Conservation (phyloP, 2,329 filamentous ascomycete species). For the Penicillium olsonii region DNA sequence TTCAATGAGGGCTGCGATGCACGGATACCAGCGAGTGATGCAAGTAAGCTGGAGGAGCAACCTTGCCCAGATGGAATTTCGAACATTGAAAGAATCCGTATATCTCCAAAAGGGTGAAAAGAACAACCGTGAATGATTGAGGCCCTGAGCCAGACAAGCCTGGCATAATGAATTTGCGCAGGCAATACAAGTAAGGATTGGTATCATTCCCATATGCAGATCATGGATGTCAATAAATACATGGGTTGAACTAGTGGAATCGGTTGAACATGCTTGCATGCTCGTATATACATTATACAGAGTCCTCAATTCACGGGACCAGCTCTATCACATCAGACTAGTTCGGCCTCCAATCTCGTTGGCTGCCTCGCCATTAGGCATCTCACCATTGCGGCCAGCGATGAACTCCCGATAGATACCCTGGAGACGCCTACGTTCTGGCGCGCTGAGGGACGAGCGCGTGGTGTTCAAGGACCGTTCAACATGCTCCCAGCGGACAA, state of each 20-base stretch:
- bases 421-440: conserved; percentile 72
- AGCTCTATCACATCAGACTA: conserved; percentile 74
- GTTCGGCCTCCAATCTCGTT: conserved; percentile 90
- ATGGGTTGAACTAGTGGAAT: conserved; percentile 3
- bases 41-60: too few relatives aligned
- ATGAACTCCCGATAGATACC: conserved; percentile 93
- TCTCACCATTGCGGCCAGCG: conserved; percentile 86
- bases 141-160: too few relatives aligned
- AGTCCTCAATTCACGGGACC: not conserved
- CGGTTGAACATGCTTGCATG: conserved; percentile 1
- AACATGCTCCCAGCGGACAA: conserved; percentile 83
- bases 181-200: not conserved
- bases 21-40: too few relatives aligned
- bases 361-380: conserved; percentile 88
- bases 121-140: too few relatives aligned
- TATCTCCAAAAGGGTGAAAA: too few relatives aligned
- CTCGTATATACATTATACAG: conserved; percentile 25
- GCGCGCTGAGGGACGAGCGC: conserved; percentile 75
- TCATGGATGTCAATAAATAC: conserved; percentile 13
- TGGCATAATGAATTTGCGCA: too few relatives aligned
- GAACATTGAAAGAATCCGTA: too few relatives aligned
- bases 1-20: too few relatives aligned
- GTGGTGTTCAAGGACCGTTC: conserved; percentile 75
- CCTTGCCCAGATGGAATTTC: too few relatives aligned
- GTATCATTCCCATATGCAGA: conserved; percentile 1